Conservation (phyloP, 23 red algal genomes). For the Chondrus crispus region DNA sequence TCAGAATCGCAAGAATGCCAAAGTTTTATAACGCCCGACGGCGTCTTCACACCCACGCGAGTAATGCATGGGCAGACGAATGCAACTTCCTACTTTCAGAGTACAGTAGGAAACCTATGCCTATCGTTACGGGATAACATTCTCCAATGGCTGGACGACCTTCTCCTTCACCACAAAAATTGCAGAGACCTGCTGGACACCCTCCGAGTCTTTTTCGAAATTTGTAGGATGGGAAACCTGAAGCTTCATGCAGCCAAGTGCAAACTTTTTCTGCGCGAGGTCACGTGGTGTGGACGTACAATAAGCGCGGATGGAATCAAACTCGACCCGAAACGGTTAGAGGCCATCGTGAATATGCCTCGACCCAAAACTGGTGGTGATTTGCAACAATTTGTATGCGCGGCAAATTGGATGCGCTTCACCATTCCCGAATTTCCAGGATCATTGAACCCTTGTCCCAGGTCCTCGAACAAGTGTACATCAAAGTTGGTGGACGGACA, state of each 20-base stretch:
- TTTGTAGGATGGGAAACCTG: neutral
- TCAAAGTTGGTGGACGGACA: neutral
- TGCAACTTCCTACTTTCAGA: neutral
- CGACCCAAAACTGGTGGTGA: neutral
- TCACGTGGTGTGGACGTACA: neutral
- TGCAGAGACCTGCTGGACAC: neutral
- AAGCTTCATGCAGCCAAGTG: neutral
- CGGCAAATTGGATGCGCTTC: slow-evolving; percentile 1
- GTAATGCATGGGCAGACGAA: neutral
- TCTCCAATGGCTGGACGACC: neutral
- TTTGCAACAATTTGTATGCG: neutral
- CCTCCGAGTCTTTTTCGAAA: neutral
- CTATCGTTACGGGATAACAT: neutral
- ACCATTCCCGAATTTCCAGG: neutral
- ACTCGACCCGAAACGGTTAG: neutral
- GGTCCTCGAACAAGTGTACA: slow-evolving; percentile 7
- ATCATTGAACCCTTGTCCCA: neutral
- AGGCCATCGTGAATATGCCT: neutral
- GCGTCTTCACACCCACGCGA: neutral
- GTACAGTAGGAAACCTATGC: neutral
- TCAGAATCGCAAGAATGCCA: neutral
- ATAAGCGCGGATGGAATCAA: neutral
- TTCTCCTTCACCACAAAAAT: neutral
- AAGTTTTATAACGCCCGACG: neutral
- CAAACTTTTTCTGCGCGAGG: neutral